phyloP scores from a whole-genome alignment of 768 basidiomycete genomes.

The Tylopilus subfusipes region DNA sequence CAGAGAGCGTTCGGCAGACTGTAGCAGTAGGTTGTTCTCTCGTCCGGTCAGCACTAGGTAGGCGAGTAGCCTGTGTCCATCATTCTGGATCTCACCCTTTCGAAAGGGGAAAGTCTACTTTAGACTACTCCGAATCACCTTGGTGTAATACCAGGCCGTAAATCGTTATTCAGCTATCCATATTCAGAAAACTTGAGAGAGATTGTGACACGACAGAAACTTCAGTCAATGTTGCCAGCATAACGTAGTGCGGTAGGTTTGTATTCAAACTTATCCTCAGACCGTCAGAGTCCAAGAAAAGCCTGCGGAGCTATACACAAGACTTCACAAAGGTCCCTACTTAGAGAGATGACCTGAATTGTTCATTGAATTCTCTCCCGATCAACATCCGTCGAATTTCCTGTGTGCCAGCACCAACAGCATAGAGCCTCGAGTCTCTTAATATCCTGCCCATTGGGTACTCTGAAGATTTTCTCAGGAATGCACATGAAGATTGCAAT shows the following conservation, averaged over 20 bases:
- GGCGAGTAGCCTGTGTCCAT: slow-evolving; percentile 20
- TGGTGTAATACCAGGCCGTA: slow-evolving; percentile 4
- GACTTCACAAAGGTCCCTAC: not conserved
- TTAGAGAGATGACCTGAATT: slow-evolving; percentile 36
- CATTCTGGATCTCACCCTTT: slow-evolving; percentile 6
- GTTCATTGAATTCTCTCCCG: slow-evolving; percentile 86
- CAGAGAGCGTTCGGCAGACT: slow-evolving; percentile 74
- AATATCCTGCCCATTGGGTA: slow-evolving; percentile 87
- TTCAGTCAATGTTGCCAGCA: not conserved
- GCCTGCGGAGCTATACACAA: not conserved
- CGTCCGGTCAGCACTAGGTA: slow-evolving; percentile 78
- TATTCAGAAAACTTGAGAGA: not conserved
- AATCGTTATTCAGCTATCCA: not conserved
- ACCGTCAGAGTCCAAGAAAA: not conserved
- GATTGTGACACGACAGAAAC: not conserved
- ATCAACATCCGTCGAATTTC: slow-evolving; percentile 94
- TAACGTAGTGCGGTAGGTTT: not conserved
- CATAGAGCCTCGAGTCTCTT: slow-evolving; percentile 84
- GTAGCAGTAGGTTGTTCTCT: slow-evolving; percentile 88
- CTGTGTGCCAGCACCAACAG: slow-evolving; percentile 96
- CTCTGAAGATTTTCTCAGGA: slow-evolving; percentile 44
- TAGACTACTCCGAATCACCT: slow-evolving; percentile 8
- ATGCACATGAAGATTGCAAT: not conserved
- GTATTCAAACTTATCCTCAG: not conserved
- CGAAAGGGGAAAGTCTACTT: slow-evolving; percentile 34